These are phyloP conservation scores for Wallacemonas sp. DNA, from an alignment of 208 protist species.

Conservation along the genomic window DNA sequence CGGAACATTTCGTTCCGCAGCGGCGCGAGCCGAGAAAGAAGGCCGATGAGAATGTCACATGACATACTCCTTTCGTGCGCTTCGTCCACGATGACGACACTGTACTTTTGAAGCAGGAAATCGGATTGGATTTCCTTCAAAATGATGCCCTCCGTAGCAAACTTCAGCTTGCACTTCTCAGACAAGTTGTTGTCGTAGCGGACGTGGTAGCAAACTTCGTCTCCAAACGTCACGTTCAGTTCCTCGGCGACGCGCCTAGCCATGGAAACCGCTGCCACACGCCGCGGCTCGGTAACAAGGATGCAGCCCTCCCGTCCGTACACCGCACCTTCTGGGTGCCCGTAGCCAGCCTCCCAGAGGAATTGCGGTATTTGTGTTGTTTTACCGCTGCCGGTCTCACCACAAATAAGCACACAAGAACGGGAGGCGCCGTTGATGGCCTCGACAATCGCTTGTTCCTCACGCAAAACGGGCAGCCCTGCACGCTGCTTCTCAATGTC, in stretches of 20 bases:
- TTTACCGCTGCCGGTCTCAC: slow-evolving; percentile 98
- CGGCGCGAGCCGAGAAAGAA: slow-evolving; percentile 97
- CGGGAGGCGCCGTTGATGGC: slow-evolving; percentile 72
- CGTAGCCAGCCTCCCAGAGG: slow-evolving; percentile 90
- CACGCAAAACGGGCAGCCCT: slow-evolving; percentile 79
- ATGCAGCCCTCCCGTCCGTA: slow-evolving; percentile 86
- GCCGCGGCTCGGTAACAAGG: slow-evolving; percentile 98
- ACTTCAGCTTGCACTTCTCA: slow-evolving; percentile 93
- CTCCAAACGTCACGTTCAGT: slow-evolving; percentile 86
- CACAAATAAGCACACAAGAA: slow-evolving; percentile 93
- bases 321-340: slow-evolving; percentile 54
- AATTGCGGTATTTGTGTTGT: slow-evolving; percentile 96
- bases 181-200: slow-evolving; percentile 97
- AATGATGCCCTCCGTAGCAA: slow-evolving; percentile 99
- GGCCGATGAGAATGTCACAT: slow-evolving; percentile 97
- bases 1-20: slow-evolving; percentile 90
- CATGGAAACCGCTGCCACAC: slow-evolving; percentile 99
- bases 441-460: slow-evolving; percentile 91
- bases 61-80: slow-evolving; percentile 94
- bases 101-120: slow-evolving; percentile 95
- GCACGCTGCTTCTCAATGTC: slow-evolving; percentile 60
- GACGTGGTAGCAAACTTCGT: slow-evolving; percentile 96
- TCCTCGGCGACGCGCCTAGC: slow-evolving; percentile 98
- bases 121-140: slow-evolving; percentile 97
- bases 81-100: slow-evolving; percentile 99